Evolutionary conservation across 345 rosid genomes (phyloP).

Genomic region (Lumnitzera racemosa): DNA sequence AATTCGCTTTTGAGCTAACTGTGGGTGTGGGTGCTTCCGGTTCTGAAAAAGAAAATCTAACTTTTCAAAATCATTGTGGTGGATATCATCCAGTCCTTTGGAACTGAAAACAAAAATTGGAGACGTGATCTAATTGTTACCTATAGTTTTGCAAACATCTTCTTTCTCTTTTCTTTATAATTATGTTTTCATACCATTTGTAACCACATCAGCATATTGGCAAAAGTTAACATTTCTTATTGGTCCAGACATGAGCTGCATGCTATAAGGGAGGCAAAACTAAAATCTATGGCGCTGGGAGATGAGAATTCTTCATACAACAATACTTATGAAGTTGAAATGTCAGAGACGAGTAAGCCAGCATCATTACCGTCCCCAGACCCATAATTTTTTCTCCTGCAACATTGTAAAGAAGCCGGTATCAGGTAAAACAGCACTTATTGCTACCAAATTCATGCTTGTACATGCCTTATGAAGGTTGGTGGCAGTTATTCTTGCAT

Average conservation of each 20-base stretch:
- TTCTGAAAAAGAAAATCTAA: too few species aligned
- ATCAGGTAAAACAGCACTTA: background rate
- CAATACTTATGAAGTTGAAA: conserved; percentile 43
- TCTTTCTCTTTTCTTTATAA: background rate
- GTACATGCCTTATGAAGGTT: too few species aligned
- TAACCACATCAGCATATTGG: background rate
- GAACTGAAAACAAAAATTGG: too few species aligned
- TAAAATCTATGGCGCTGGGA: conserved; percentile 27
- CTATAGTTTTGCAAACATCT: too few species aligned
- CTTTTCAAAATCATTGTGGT: too few species aligned
- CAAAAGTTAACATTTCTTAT: background rate
- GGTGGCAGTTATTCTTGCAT: too few species aligned
- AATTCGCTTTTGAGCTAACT: too few species aligned
- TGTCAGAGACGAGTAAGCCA: conserved; percentile 44
- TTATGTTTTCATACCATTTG: background rate
- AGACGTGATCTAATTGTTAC: too few species aligned
- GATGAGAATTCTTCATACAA: conserved; percentile 19
- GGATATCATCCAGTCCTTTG: too few species aligned
- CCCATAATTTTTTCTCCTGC: conserved; percentile 9
- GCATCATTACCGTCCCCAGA: conserved; percentile 20
- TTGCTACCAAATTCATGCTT: background rate
- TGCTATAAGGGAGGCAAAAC: conserved; percentile 32
- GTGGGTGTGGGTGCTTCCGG: too few species aligned
- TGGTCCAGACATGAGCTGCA: conserved; percentile 42
- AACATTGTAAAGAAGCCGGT: conserved; percentile 9